phyloP scores from a whole-genome alignment of 768 basidiomycete species.

The Kondoa subrosea region DNA sequence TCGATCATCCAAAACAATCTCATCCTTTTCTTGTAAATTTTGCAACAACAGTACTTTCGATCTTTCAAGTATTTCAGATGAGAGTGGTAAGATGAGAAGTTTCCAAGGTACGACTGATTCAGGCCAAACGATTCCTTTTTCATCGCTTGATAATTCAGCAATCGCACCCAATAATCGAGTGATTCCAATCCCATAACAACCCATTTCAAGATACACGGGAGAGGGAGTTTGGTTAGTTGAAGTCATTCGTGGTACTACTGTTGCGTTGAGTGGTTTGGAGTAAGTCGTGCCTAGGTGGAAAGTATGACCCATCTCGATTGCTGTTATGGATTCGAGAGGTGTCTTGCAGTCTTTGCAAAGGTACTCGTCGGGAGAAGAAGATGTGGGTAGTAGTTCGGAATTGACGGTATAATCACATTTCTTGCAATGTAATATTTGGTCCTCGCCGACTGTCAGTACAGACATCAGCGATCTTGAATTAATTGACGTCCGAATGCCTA shows the following conservation, averaged over 20 bases:
- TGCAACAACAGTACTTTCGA: not conserved
- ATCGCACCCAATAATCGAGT: slow-evolving; percentile 14
- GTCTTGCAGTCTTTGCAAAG: slow-evolving; percentile 8
- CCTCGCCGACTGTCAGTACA: slow-evolving; percentile 14
- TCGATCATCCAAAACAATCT: slow-evolving; percentile 18
- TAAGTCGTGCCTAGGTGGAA: slow-evolving; percentile 19
- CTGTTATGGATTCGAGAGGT: not conserved
- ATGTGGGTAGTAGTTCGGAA: slow-evolving; percentile 6
- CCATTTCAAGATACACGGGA: slow-evolving; percentile 15
- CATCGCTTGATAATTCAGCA: slow-evolving; percentile 12
- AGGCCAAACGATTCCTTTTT: slow-evolving; percentile 17
- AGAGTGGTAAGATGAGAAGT: slow-evolving; percentile 5
- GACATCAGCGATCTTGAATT: not conserved
- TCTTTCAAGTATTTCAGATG: not conserved
- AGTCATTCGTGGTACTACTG: not conserved
- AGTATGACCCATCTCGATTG: slow-evolving; percentile 20
- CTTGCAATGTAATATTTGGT: slow-evolving; percentile 12
- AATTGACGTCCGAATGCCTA: not conserved
- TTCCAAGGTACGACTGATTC: slow-evolving; percentile 10
- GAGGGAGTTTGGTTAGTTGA: not conserved
- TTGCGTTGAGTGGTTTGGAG: slow-evolving; percentile 14
- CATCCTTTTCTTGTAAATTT: not conserved
- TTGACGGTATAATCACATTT: slow-evolving; percentile 12
- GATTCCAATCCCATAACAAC: slow-evolving; percentile 20
- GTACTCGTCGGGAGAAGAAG: slow-evolving; percentile 8